Evolutionary conservation across 176 grass and related monocot genomes (phyloP), one percentile per base, ranked within the genome.

Genomic region (Rhipidocladum racemiflorum): DNA sequence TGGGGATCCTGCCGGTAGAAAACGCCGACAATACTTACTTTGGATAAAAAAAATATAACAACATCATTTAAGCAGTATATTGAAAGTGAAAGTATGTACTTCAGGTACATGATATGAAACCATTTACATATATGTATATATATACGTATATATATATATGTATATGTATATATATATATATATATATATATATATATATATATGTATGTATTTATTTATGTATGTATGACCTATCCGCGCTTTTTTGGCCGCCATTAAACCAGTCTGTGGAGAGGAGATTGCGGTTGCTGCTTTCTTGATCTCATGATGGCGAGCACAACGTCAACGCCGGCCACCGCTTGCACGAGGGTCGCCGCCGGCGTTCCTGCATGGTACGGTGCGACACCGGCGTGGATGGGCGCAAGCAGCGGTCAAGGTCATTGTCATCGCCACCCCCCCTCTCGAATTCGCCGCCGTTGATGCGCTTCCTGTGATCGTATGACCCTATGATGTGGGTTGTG

Each of bases 321-420:
- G 65, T 85, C 84, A 24, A 64, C 85, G 59, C 89, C 91, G 70
- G 86, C 88, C 24, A 27, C 88, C 2, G 34, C 24, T 7, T 70
- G 77, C 49, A 49, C 88, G 21, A 82, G 83, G 87, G 35, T 91
- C 29, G 23, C 71, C 18, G 74, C 29, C 36, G 87, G 80, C 57
- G 68, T 24, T 75, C 61, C 74, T 70, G 76, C n/a, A 72, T 92
- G 66, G 78, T 90, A 53, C 78, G 88, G 13, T 97, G 92, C 84
- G 90, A 98, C 80, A 88, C 84, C 13, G 74, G 84, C 36, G 88
- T 85, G 40, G 90, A 98, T n/a, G n/a, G 24, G 53, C 84, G 9
- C 88, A 91, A 77, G 79, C 69, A 20, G 83, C 48, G 61, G 74
- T 89, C 30, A 89, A 90, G 76, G 87, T 76, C 0, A 80, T 90